Conservation (phyloP, 805 yeast genomes). For the Wickerhamiella qilinensis region DNA sequence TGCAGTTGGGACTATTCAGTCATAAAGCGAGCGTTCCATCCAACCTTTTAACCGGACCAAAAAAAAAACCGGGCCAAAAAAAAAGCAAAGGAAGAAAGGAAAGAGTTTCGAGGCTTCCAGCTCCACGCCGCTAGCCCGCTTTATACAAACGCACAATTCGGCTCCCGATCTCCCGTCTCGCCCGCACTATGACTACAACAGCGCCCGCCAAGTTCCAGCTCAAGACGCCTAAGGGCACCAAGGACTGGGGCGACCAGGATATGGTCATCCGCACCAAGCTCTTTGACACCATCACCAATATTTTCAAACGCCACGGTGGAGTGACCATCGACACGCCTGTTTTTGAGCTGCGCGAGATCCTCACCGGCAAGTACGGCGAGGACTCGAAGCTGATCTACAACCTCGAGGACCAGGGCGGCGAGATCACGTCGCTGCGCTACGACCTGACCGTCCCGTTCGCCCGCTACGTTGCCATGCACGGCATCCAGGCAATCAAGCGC, state of each 20-base stretch:
- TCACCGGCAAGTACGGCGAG: constrained; percentile 96
- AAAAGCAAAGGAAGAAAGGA: no score
- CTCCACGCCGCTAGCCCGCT: no score
- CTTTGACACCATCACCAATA: constrained; percentile 49
- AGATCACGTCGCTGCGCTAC: constrained; percentile 82
- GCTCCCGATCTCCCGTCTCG: no score
- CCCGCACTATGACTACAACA: no score
- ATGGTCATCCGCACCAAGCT: constrained; percentile 89
- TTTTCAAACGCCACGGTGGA: constrained; percentile 94
- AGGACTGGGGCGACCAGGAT: constrained; percentile 97
- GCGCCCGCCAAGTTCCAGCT: constrained; percentile 19
- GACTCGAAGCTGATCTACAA: constrained; percentile 93
- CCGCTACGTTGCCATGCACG: constrained; percentile 91
- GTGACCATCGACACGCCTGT: constrained; percentile 98
- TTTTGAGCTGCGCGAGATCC: constrained; percentile 85
- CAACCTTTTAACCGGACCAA: no score
- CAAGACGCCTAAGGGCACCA: constrained; percentile 92
- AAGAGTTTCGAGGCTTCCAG: no score
- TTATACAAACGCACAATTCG: no score
- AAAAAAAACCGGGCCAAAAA: no score
- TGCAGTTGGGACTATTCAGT: no score
- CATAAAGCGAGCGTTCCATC: no score
- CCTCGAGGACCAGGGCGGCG: constrained; percentile 98
- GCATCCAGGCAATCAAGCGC: constrained; percentile 75
- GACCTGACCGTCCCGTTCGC: constrained; percentile 98